These are phyloP conservation scores for Laetiporus sulphureus DNA, from an alignment of 1,284 basidiomycete genomes.

Conservation along the genomic window DNA sequence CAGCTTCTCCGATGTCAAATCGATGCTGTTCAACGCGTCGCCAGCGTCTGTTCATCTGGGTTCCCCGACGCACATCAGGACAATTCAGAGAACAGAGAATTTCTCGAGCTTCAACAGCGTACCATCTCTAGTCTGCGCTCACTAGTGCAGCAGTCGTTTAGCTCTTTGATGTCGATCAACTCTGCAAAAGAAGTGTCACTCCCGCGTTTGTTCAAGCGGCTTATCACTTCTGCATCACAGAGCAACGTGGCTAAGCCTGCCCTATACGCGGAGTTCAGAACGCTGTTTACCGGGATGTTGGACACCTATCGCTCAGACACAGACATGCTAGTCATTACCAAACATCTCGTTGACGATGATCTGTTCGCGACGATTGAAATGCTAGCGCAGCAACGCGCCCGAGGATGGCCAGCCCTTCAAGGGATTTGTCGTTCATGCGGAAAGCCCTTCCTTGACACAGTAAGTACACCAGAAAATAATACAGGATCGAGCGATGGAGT, in stretches of 20 bases:
- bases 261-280: constrained; percentile 89
- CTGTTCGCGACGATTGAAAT: constrained; percentile 69
- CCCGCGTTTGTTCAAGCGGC: constrained; percentile 84
- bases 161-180: constrained; percentile 77
- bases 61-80: constrained; percentile 16
- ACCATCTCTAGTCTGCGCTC: constrained; percentile 54
- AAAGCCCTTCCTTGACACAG: constrained; percentile 14
- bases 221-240: constrained; percentile 65
- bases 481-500: constrained; percentile 13
- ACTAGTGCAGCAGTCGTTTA: constrained; percentile 83
- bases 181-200: constrained; percentile 84
- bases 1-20: constrained; percentile 79
- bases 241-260: constrained; percentile 43
- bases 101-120: constrained; percentile 16
- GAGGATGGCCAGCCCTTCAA: constrained; percentile 24
- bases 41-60: constrained; percentile 33
- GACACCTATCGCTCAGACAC: constrained; percentile 90
- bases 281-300: constrained; percentile 89
- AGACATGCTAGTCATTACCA: constrained; percentile 87
- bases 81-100: constrained; percentile 7
- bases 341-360: constrained; percentile 79
- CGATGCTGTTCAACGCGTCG: constrained; percentile 68
- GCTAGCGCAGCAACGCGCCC: constrained; percentile 23
- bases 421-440: constrained; percentile 20
- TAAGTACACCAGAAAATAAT: constrained; percentile 13